Percentiles rank a stretch among this genome's conserved stretches.
Evolutionary conservation across 148 eudicot species (phyloP).

Genomic region (Fagopyrum esculentum): DNA sequence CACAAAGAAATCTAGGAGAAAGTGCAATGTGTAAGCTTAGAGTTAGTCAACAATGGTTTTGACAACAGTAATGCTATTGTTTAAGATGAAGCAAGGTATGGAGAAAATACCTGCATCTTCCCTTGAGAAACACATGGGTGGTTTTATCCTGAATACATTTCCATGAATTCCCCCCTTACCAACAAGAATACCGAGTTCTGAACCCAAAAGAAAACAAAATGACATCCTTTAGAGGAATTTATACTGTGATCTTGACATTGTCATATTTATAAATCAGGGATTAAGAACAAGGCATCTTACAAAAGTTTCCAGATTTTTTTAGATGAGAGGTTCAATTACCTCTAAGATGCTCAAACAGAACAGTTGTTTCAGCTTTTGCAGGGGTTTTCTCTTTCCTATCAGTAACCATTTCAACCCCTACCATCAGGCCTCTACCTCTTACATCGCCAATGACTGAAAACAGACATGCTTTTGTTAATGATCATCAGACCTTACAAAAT

Average conservation of each 20-base stretch:
- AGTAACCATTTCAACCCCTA: conserved; percentile 87
- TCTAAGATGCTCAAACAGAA: conserved; percentile 79
- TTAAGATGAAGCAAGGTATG: not conserved
- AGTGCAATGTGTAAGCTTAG: not conserved
- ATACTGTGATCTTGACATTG: not conserved
- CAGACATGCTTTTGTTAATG: conserved; percentile 1
- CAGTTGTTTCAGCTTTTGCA: conserved; percentile 84
- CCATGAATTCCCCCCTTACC: conserved; percentile 98
- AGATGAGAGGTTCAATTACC: conserved; percentile 29
- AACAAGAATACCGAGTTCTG: conserved; percentile 84
- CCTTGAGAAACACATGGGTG: conserved; percentile 92
- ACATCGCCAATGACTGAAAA: conserved; percentile 83
- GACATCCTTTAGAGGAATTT: not conserved
- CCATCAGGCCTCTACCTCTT: conserved; percentile 96
- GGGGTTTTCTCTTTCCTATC: conserved; percentile 81
- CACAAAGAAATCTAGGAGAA: conserved; percentile 80
- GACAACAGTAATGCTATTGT: too few species aligned
- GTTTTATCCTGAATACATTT: conserved; percentile 91
- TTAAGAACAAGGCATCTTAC: not conserved
- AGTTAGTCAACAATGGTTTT: not conserved
- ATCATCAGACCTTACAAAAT: not conserved
- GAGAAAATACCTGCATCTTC: conserved; percentile 71
- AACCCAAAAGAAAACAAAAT: conserved; percentile 11
- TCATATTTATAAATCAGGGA: not conserved
- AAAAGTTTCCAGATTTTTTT: not conserved